These are phyloP conservation scores for Ophiorrhiza pumila DNA, from an alignment of 257 asterid genomes.

Conservation along the genomic window DNA sequence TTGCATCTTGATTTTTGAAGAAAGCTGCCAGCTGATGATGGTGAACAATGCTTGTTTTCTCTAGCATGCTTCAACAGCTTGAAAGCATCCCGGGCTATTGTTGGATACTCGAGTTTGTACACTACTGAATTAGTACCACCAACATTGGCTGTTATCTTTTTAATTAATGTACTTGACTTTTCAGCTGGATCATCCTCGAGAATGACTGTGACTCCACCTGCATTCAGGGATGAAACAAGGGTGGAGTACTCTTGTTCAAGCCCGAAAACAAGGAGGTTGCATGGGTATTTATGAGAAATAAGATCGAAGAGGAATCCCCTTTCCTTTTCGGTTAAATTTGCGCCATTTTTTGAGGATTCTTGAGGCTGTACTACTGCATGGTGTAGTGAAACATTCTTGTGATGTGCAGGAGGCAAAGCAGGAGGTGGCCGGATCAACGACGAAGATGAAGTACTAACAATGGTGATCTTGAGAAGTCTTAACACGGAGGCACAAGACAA, in stretches of 20 bases:
- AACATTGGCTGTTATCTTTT: slow-evolving; percentile 18
- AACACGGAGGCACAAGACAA: slow-evolving; percentile 51
- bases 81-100: slow-evolving; percentile 67
- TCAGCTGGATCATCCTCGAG: slow-evolving; percentile 50
- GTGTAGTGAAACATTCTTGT: background rate
- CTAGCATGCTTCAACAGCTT: slow-evolving; percentile 59
- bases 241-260: slow-evolving; percentile 35
- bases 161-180: slow-evolving; percentile 22
- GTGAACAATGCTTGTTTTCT: slow-evolving; percentile 35
- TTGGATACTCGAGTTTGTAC: slow-evolving; percentile 48
- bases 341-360: background rate
- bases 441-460: slow-evolving; percentile 44
- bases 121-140: slow-evolving; percentile 35
- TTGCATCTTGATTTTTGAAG: slow-evolving; percentile 41
- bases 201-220: slow-evolving; percentile 55
- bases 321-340: slow-evolving; percentile 50
- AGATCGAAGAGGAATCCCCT: slow-evolving; percentile 38
- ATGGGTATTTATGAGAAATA: slow-evolving; percentile 51
- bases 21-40: slow-evolving; percentile 12
- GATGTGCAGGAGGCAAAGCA: slow-evolving; percentile 22
- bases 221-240: slow-evolving; percentile 46
- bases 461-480: slow-evolving; percentile 53
- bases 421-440: slow-evolving; percentile 23
- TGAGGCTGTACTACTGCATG: background rate
- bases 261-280: slow-evolving; percentile 76